Conservation (phyloP, 768 basidiomycete species). For the Leucosporidium creatinivorum region DNA sequence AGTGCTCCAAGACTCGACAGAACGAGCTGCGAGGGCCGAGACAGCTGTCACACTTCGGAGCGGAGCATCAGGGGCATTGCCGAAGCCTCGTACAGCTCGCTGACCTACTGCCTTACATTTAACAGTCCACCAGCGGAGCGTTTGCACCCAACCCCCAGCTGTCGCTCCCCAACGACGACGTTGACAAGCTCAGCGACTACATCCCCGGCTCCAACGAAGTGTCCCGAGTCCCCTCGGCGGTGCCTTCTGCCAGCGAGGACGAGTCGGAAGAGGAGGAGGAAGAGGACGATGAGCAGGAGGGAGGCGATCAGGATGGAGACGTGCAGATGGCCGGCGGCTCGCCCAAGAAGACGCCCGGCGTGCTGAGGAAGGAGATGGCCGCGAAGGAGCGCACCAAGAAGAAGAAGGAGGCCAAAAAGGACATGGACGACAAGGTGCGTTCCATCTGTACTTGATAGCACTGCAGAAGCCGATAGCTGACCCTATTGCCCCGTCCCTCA, state of each 20-base stretch:
- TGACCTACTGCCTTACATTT: neutral
- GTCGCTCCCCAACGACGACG: conserved; percentile 37
- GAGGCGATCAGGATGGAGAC: conserved; percentile 23
- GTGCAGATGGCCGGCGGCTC: neutral
- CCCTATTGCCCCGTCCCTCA: no score
- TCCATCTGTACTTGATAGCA: no score
- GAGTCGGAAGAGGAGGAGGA: conserved; percentile 61
- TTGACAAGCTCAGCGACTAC: conserved; percentile 82
- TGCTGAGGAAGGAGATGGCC: conserved; percentile 5
- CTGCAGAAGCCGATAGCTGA: neutral
- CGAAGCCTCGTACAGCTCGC: neutral
- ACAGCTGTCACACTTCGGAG: no score
- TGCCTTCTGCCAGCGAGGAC: conserved; percentile 53
- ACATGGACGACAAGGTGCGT: conserved; percentile 21
- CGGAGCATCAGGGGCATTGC: no score
- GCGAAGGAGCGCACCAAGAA: conserved; percentile 6
- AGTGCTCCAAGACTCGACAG: no score
- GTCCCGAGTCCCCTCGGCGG: conserved; percentile 60
- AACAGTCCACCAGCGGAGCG: no score
- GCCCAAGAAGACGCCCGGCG: neutral
- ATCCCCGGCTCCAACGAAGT: conserved; percentile 78
- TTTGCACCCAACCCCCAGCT: neutral
- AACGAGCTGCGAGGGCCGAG: no score
- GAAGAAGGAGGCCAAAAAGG: conserved; percentile 20
- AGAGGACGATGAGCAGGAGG: conserved; percentile 33